phyloP scores from a whole-genome alignment of 2,329 filamentous ascomycete species.

The Pezizomycotina sp. region DNA sequence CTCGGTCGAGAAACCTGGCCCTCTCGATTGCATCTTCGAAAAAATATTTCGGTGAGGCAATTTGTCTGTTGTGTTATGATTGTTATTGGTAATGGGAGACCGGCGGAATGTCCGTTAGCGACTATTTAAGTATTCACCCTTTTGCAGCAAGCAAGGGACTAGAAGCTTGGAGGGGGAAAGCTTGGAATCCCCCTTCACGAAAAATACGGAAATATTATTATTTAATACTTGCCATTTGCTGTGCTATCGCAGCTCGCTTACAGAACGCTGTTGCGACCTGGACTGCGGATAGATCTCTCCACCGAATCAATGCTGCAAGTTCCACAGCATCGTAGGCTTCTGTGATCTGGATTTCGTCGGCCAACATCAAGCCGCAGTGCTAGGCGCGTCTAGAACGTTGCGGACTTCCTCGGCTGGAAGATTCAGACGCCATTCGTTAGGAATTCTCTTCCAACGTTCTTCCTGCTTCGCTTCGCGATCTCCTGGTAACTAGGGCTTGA shows the following conservation, averaged over 20 bases:
- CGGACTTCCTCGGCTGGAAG: conserved; percentile 23
- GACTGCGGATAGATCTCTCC: conserved; percentile 23
- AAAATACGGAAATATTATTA: not conserved
- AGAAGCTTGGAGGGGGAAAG: not conserved
- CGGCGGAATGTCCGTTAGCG: too few species aligned
- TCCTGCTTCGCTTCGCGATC: conserved; percentile 25
- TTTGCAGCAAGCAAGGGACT: not conserved
- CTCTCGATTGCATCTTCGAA: conserved; percentile 38
- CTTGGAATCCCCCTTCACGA: not conserved
- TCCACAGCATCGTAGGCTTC: conserved; percentile 33
- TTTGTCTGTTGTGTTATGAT: conserved; percentile 28
- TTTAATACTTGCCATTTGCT: conserved; percentile 30
- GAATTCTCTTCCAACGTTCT: conserved; percentile 27
- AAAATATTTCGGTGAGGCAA: conserved; percentile 39
- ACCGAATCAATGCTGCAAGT: conserved; percentile 30
- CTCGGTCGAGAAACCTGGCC: conserved; percentile 37
- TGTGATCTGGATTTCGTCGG: conserved; percentile 36
- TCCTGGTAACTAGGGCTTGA: too few species aligned
- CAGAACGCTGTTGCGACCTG: conserved; percentile 36
- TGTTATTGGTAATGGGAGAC: too few species aligned
- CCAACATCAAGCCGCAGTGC: conserved; percentile 33
- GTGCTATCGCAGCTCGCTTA: conserved; percentile 36
- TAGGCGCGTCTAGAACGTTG: conserved; percentile 28
- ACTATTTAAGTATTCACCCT: not conserved
- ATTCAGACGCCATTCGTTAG: conserved; percentile 27